Base-by-base conservation (phyloP, 2,329 filamentous ascomycete species). In the Berkeleyomyces rouxiae region DNA sequence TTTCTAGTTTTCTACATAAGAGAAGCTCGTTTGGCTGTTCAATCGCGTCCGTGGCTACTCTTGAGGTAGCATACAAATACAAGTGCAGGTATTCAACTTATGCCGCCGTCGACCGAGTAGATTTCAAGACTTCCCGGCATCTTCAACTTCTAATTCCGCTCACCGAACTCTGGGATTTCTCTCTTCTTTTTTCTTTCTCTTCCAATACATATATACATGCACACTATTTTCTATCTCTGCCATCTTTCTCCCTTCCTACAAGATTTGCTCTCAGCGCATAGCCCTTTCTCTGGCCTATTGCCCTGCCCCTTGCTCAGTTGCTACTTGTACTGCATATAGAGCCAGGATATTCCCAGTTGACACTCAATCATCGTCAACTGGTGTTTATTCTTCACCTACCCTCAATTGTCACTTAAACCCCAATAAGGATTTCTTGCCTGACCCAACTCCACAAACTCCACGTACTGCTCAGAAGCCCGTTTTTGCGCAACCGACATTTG, bases 321-420 rank as follows among this genome's bases (percentile, higher is more conserved):
- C 51, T 61, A 47, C 51, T 61, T 51, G 51, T 63, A n/a, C 43
- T 64, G 59, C 53, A 64, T 61, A 49, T 58, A 9, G 44, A 61
- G 55, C 63, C 44, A 61, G 59, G 59, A 61, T 64, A 64, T 61
- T 53, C 63, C 63, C 53, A 61, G 63, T 61, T 64, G 16, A 16
- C 39, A 60, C 39, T 58, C 36, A 51, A 58, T 59, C 63, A 61
- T 58, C 51, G 43, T 46, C 43, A 58, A 60, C 63, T 61, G 43
- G 9, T 58, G 31, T 51, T 10, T 51, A 43, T 61, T 61, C 59
- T 64, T 61, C 59, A 64, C 39, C 16, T 40, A 61, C 59, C 36
- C n/a, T 55, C 53, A 23, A 39, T 58, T 55, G 58, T 63, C 49
- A 64, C 59, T 61, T 61, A 55, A 61, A 61, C 59, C 59, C 47